Base-by-base conservation (phyloP, 2,329 filamentous ascomycete species). In the Aspergillus candidus region DNA sequence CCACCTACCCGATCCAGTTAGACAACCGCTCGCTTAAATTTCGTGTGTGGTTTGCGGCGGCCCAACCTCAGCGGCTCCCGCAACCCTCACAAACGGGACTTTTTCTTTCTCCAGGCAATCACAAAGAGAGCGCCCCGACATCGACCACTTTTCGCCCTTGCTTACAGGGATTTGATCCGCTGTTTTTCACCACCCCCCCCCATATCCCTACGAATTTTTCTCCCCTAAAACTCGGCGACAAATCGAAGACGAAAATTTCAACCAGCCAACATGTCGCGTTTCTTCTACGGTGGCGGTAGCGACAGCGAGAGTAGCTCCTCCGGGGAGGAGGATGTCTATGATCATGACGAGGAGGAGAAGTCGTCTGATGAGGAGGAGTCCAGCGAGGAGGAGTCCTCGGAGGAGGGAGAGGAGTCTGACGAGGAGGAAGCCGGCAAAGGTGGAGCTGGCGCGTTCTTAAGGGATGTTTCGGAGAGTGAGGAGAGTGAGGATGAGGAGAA, bases 271-370 rank as follows among this genome's bases (percentile, higher is more conserved):
- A 93, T 91, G 86, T 97, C 93, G 79, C 86, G 89, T 76, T 98
- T 97, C 74, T 97, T 97, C 79, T 86, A 88, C 72, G 86, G 86
- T 69, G 86, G 84, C 75, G 90, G 94, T 73, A 96, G 90, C 82
- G 95, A 91, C 65, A 88, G 82, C 77, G 90, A 96, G 73, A 90
- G 82, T 75, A 88, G 88, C 78, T 94, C 88, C 53, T 81, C 78
- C 63, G 91, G 96, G 60, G 91, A 97, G 77, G 90, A 97, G 75
- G 85, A 90, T 72, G 84, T 95, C 72, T 94, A 94, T 82, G 84
- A 84, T 59, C 83, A 83, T 69, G 85, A 87, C 67, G 79, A 83
- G 62, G 72, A 82, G 54, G 71, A 81, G 59, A 68, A 73, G 46
- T 76, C 22, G 22, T 27, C 76, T 17, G 73, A 75, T 41, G 74